Evolutionary conservation across 2,329 filamentous ascomycete genomes (phyloP), one percentile per base, ranked within the genome.

Genomic region (Colletotrichum horii): DNA sequence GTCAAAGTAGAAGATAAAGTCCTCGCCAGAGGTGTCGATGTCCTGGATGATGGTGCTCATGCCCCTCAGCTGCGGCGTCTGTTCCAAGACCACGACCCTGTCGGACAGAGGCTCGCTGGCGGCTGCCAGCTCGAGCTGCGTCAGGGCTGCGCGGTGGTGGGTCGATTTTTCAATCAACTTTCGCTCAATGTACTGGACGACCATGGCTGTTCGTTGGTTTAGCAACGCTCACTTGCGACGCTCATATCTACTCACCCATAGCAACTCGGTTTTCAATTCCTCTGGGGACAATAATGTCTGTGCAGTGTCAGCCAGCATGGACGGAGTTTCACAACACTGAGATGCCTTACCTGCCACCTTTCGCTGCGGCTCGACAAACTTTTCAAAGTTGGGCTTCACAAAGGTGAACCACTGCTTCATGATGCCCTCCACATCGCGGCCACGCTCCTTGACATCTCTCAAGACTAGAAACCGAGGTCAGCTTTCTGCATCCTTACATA

Each of bases 1-100:
- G 84, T 99, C 96, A 83, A 98, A 98, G 85, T 98, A 98, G 85
- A 98, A 98, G 77, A 98, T 95, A 83, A 98, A 98, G 80, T 98
- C 96, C 82, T 98, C 96, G 56, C 95, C 91, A 8, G 90, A 88
- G 0, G 95, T 96, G 64, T 93, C 90, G 22, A 94, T 93, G 79
- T 97, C 91, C 81, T 97, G 94, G 55, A 99, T 91, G 72, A 98
- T 94, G 0, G 96, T 98, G 83, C 95, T 96, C 91, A 99, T 98
- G 62, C 93, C 96, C 72, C 89, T 90, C 70, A 98, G 89, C 83
- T 99, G 97, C 11, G 93, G 91, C 2, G 94, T 98, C 77, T 94
- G 90, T 58, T 93, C 89, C 72, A 98, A 86, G 19, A 97, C 84
- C 7, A 94, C 88, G 43, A 98, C 94, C 78, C 94, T 95, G 1